Base-by-base conservation (phyloP, 306 rosid species). In the Notholithocarpus densiflorus region DNA sequence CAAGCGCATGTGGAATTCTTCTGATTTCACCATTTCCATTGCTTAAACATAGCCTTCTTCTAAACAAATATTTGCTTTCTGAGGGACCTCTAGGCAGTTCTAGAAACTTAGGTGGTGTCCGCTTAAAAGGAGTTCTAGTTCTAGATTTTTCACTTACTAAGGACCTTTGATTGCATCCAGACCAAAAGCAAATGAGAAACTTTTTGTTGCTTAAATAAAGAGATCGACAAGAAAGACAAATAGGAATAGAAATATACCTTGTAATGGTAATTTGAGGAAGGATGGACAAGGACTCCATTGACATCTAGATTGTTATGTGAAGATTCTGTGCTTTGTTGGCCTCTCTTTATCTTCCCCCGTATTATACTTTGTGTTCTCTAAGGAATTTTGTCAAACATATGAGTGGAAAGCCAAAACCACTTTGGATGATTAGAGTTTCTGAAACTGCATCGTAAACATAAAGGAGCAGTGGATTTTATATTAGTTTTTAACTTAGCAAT, bases 1-100 rank as follows among this genome's bases (percentile, higher is more conserved):
- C 84, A 77, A 95, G 82, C 64, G 79, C 87, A 14, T 78, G 72
- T 60, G 84, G 66, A 60, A 27, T 81, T 77, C 34, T 81, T 54
- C 68, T 45, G 23, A 77, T 26, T 24, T 85, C 87, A 13, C 85
- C 88, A 52, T 75, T 86, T 77, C 75, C 83, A 37, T 64, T 19
- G 77, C 80, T 76, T 73, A 77, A 78, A 31, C 95, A 76, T 82
- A 82, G 53, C 59, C 77, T 21, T 43, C 78, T 21, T 43, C 76
- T 75, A 56, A 78, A 45, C 29, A 66, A 83, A 83, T 79, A 74
- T 52, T n/a, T 73, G 66, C 43, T 70, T 80, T 74, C 79, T 14
- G 80, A 61, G 15, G 83, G 52, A 14, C n/a, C 78, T 64, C 20
- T 26, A 4, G 65, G 79, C 69, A 43, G 79, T 54, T 88, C 86